Evolutionary conservation across 306 rosid species (phyloP), one percentile per base, ranked within the genome.

Genomic region (Malus asiatica): DNA sequence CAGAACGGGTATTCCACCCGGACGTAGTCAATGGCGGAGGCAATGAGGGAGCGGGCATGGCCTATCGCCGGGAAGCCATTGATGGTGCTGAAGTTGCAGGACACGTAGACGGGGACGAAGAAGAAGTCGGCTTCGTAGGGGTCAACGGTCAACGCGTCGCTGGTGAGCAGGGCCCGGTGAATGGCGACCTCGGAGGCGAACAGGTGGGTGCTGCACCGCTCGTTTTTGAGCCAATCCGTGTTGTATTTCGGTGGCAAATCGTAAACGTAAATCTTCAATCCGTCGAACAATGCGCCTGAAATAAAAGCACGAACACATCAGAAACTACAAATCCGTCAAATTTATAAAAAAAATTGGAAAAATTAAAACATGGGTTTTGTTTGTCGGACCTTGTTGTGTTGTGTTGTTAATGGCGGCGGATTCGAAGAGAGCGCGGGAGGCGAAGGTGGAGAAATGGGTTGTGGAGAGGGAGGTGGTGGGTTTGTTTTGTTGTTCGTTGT

Each of bases 21-120:
- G 84, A 92, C 62, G 76, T 83, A 83, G 2, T 70, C 48, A 3
- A 96, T 81, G 1, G 97, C 96, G 15, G 97, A 92, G 48, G 89
- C 48, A 12, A 96, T 66, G 7, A 96, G 91, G 0, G 86, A 51
- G 12, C 99, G 96, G 2, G 99, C 99, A 81, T 96, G 98, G 52
- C 97, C 98, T 18, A 92, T 90, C 35, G 98, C 97, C 0, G 97
- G 99, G 87, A 96, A 96, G 42, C 99, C 97, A 63, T 90, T 88
- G 5, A 90, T 68, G 78, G 89, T 77, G 91, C 93, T 93, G 88
- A 93, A 93, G 75, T 91, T 93, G 89, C 98, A 93, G 18, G 98
- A 88, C 0, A 93, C 98, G 78, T 93, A 93, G 29, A 93, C 96
- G 1, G 98, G 98, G 10, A 93, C 98, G 81, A 90, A 91, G 88